phyloP scores from a whole-genome alignment of 2,329 filamentous ascomycete species.

The Thyridium curvatum region DNA sequence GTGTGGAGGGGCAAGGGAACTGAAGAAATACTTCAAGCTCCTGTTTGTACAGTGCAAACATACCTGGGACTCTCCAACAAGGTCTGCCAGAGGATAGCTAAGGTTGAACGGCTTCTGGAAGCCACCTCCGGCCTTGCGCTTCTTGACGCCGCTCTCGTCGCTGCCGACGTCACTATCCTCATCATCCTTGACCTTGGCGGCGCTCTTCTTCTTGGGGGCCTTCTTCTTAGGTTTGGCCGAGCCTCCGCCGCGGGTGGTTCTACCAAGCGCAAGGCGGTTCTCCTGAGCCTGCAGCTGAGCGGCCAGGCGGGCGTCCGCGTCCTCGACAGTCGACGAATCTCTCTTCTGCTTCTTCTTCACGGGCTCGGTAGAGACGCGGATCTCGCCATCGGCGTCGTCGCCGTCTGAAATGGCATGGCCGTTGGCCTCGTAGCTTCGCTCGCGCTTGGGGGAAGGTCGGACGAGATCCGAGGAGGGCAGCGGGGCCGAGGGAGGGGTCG shows the following conservation, averaged over 20 bases:
- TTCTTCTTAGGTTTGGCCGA: slow-evolving; percentile 40
- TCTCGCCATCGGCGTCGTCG: slow-evolving; percentile 29
- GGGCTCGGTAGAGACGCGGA: slow-evolving; percentile 40
- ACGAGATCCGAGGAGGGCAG: slow-evolving; percentile 12
- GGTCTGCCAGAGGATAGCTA: slow-evolving; percentile 60
- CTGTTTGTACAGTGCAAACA: slow-evolving; percentile 19
- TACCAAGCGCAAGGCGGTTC: slow-evolving; percentile 60
- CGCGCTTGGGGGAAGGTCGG: slow-evolving; percentile 24
- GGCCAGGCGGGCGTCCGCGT: slow-evolving; percentile 82
- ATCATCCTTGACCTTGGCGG: slow-evolving; percentile 66
- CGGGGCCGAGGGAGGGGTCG: slow-evolving; percentile 30
- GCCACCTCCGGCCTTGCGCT: slow-evolving; percentile 81
- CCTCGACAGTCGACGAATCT: slow-evolving; percentile 47
- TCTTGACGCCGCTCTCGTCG: slow-evolving; percentile 54
- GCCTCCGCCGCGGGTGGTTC: slow-evolving; percentile 71
- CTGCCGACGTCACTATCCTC: slow-evolving; percentile 74
- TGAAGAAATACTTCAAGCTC: too few species aligned
- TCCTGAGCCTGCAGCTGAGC: slow-evolving; percentile 89
- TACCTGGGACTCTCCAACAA: slow-evolving; percentile 65
- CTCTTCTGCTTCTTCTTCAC: slow-evolving; percentile 63
- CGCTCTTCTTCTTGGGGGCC: slow-evolving; percentile 64
- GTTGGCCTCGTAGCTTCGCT: slow-evolving; percentile 21
- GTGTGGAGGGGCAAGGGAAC: too few species aligned
- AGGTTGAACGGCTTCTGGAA: slow-evolving; percentile 86
- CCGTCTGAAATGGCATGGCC: slow-evolving; percentile 22